A percentile compares a stretch with the other conserved stretches of the same genome.
Evolutionary conservation across 2,329 filamentous ascomycete genomes (phyloP).

Genomic region (Corinectria fuckeliana): DNA sequence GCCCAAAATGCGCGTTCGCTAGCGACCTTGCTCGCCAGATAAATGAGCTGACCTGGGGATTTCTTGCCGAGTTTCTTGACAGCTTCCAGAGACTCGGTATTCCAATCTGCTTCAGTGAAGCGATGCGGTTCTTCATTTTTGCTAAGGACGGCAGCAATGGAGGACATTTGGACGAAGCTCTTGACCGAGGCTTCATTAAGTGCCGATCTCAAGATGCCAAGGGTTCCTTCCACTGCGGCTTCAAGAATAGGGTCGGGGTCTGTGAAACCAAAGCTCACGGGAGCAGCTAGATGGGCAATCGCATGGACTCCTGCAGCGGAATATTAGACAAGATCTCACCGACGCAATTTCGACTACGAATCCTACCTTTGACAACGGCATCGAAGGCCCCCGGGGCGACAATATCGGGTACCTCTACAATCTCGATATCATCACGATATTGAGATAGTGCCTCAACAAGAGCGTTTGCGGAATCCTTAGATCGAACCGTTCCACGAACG

Average conservation of each 20-base stretch:
- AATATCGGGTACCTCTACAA: conserved; percentile 45
- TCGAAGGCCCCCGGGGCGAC: conserved; percentile 43
- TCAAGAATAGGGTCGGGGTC: conserved; percentile 31
- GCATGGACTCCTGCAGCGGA: conserved; percentile 26
- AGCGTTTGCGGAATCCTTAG: conserved; percentile 30
- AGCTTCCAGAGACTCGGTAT: conserved; percentile 20
- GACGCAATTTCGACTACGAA: not conserved
- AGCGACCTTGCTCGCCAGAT: conserved; percentile 32
- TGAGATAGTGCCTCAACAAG: conserved; percentile 28
- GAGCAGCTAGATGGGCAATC: conserved; percentile 31
- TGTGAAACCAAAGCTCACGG: conserved; percentile 28
- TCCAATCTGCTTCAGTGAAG: conserved; percentile 36
- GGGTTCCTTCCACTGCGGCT: conserved; percentile 28
- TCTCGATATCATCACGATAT: conserved; percentile 31
- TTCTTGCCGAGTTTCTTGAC: conserved; percentile 31
- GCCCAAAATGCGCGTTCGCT: conserved; percentile 34
- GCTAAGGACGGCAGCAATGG: conserved; percentile 25
- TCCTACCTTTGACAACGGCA: conserved; percentile 41
- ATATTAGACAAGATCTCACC: conserved; percentile 4
- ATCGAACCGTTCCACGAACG: conserved; percentile 48
- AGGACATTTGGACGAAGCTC: conserved; percentile 35
- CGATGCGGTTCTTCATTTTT: conserved; percentile 7
- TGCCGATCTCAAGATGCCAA: conserved; percentile 30
- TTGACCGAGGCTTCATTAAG: conserved; percentile 29
- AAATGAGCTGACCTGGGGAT: conserved; percentile 26